Base-by-base conservation (phyloP, 257 asterid genomes). In the Rubia yunnanensis region DNA sequence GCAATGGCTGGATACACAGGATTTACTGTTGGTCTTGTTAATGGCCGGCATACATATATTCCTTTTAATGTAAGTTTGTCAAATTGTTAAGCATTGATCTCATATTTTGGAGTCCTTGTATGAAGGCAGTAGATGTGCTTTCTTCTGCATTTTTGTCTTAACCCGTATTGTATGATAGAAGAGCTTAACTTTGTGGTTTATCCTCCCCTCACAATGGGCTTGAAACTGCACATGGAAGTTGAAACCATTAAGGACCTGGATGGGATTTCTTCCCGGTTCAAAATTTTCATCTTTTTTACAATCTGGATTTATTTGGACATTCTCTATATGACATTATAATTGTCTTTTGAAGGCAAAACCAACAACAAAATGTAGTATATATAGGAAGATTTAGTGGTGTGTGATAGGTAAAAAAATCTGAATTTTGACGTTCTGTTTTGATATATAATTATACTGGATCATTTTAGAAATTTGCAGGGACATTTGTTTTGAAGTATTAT, bases 1-100 rank as follows among this genome's bases (percentile, higher is more conserved):
- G 82, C 82, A 46, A 82, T 82, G 84, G 80, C 84, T 28, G 86
- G 86, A 49, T 82, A 49, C 72, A 74, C 84, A 18, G 84, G 84
- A 72, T 79, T 76, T 72, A 82, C 84, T 57, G 52, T 48, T 18
- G 86, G 86, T 60, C 74, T 82, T 64, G 86, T 82, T 26, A 76
- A 82, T 74, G 82, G 84, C 46, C 81, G 80, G 35, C 80, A 82
- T 22, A 82, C 86, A 34, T 82, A 73, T 64, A 77, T 82, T 23
- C 86, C 86, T 15, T 79, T 79, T 20, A 79, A 79, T 24, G 86
- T 82, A 74, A 73, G 86, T 76, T 54, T 20, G 52, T 65, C 30
- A 26, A 20, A 28, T 28, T 28, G 10, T 34, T 27, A 49, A 26
- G 57, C 44, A 66, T 56, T 54, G 20, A 30, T 60, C 18, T 72